Conservation (phyloP, 2,329 filamentous ascomycete species). For the Colletotrichum musicola region DNA sequence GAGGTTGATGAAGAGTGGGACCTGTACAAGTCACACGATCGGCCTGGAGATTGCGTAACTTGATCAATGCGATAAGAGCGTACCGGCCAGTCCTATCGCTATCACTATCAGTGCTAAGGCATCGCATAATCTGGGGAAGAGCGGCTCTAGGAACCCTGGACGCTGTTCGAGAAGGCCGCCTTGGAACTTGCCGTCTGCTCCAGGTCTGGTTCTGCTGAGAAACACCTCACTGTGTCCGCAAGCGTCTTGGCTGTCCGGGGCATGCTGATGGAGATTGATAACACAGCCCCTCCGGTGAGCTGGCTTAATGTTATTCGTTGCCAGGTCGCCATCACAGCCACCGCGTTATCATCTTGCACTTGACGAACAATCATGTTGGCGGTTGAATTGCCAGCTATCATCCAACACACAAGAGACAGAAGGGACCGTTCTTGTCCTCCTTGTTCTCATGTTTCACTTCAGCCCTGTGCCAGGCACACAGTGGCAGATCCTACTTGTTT, state of each 20-base stretch:
- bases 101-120: constrained; percentile 4
- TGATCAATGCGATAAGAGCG: constrained; percentile 34
- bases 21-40: constrained; percentile 34
- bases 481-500: background rate
- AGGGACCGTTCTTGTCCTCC: constrained; percentile 9
- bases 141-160: constrained; percentile 29
- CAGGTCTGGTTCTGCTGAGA: background rate
- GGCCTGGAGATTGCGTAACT: constrained; percentile 30
- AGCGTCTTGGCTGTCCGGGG: no score
- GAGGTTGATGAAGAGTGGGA: constrained; percentile 27
- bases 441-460: constrained; percentile 21
- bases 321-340: background rate
- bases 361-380: no score
- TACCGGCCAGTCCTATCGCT: constrained; percentile 17
- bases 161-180: constrained; percentile 17
- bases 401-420: background rate
- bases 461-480: constrained; percentile 1
- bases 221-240: no score
- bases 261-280: background rate
- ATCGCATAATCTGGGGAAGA: constrained; percentile 36
- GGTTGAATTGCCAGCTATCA: background rate
- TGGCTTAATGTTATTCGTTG: background rate
- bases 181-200: constrained; percentile 20
- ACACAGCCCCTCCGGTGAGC: background rate
- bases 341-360: no score